Evolutionary conservation across 768 basidiomycete species (phyloP).

Genomic region (Aureoboletus auriporus): DNA sequence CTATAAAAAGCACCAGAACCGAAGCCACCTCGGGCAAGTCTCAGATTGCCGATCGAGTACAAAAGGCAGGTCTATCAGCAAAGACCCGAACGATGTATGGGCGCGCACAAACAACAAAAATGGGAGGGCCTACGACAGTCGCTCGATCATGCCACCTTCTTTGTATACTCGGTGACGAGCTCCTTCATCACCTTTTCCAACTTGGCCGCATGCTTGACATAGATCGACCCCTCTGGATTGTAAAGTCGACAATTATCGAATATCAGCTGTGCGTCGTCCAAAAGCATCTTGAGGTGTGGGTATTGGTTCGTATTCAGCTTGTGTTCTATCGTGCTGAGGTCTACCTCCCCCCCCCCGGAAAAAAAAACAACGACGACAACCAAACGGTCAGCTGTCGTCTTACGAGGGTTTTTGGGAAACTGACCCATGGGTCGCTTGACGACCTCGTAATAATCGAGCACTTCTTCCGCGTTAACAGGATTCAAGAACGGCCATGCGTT

Average conservation of each 20-base stretch:
- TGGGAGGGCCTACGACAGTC: no score
- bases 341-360: constrained; percentile 40
- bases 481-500: constrained; percentile 83
- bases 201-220: constrained; percentile 80
- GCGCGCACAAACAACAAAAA: no score
- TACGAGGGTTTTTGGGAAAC: constrained; percentile 20
- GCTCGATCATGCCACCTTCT: constrained; percentile 11
- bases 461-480: constrained; percentile 78
- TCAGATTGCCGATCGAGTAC: no score
- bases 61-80: no score
- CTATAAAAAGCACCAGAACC: no score
- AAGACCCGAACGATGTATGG: no score
- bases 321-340: constrained; percentile 82
- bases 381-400: background rate
- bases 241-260: constrained; percentile 88
- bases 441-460: constrained; percentile 85
- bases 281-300: constrained; percentile 63
- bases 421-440: constrained; percentile 91
- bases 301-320: constrained; percentile 92
- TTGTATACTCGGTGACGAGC: constrained; percentile 31
- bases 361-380: background rate
- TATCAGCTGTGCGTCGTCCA: constrained; percentile 77
- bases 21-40: no score
- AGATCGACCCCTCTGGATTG: constrained; percentile 77
- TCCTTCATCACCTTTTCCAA: constrained; percentile 77